Evolutionary conservation across 768 basidiomycete genomes (phyloP).

Genomic region (Obba rivulosa): DNA sequence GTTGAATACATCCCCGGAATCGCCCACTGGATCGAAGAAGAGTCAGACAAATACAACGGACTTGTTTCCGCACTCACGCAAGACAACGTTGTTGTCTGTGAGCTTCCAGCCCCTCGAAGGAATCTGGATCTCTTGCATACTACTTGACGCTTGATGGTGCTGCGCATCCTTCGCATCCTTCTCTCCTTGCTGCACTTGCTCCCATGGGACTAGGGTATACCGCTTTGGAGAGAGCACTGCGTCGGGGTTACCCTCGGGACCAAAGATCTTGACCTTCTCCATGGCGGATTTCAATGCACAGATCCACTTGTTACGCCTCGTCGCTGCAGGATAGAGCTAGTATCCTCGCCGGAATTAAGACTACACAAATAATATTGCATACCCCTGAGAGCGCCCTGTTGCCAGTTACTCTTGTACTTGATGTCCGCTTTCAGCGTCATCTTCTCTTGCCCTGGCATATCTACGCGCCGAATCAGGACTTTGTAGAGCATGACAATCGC

Average conservation of each 20-base stretch:
- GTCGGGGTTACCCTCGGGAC: slow-evolving; percentile 54
- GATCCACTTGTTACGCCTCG: slow-evolving; percentile 88
- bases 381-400: slow-evolving; percentile 72
- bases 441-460: slow-evolving; percentile 77
- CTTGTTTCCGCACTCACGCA: slow-evolving; percentile 30
- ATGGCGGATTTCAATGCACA: slow-evolving; percentile 76
- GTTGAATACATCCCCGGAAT: not conserved
- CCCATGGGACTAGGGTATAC: slow-evolving; percentile 74
- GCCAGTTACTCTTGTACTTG: slow-evolving; percentile 86
- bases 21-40: not conserved
- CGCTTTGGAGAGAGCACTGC: slow-evolving; percentile 46
- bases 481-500: not conserved
- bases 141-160: not conserved
- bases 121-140: slow-evolving; percentile 12
- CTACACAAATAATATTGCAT: not conserved
- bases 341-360: no score
- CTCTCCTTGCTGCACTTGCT: slow-evolving; percentile 43
- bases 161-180: slow-evolving; percentile 8
- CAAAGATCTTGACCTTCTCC: slow-evolving; percentile 66
- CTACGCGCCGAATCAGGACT: slow-evolving; percentile 30
- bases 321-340: slow-evolving; percentile 38
- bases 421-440: slow-evolving; percentile 76
- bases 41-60: not conserved
- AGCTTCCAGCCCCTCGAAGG: slow-evolving; percentile 40
- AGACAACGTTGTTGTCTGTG: slow-evolving; percentile 44